These are phyloP conservation scores for Zygnema cylindricum DNA, from an alignment of 139 green algal species.

Conservation along the genomic window DNA sequence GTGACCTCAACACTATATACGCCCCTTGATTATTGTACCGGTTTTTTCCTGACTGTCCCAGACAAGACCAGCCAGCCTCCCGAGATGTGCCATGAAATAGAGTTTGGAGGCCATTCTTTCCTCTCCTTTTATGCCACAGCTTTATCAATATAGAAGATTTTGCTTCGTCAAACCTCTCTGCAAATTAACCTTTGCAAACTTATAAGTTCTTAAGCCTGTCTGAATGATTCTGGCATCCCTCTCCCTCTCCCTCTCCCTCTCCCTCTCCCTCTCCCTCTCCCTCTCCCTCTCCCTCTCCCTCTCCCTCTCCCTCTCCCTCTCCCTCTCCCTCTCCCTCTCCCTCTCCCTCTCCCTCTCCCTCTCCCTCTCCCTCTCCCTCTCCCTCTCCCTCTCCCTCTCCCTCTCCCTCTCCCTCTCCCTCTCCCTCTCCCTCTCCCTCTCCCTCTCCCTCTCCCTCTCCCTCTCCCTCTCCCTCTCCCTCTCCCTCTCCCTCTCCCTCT, in stretches of 20 bases:
- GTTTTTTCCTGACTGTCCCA: constrained; percentile 23
- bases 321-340: no score
- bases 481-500: neutral
- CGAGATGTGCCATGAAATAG: no score
- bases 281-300: neutral
- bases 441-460: neutral
- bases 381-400: neutral
- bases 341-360: neutral
- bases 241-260: no score
- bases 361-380: neutral
- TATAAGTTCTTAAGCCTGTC: no score
- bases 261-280: no score
- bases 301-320: neutral
- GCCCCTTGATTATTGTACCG: constrained; percentile 54
- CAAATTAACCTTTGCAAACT: no score
- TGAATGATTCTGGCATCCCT: no score
- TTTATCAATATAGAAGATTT: no score
- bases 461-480: neutral
- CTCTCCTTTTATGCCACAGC: no score
- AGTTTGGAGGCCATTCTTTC: no score
- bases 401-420: neutral
- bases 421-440: neutral
- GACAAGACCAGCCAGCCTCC: neutral
- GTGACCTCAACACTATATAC: constrained; percentile 44
- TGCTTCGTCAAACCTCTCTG: no score